Conservation (phyloP, 352 stramenopile species). For the Pythium rhizo-oryzae region DNA sequence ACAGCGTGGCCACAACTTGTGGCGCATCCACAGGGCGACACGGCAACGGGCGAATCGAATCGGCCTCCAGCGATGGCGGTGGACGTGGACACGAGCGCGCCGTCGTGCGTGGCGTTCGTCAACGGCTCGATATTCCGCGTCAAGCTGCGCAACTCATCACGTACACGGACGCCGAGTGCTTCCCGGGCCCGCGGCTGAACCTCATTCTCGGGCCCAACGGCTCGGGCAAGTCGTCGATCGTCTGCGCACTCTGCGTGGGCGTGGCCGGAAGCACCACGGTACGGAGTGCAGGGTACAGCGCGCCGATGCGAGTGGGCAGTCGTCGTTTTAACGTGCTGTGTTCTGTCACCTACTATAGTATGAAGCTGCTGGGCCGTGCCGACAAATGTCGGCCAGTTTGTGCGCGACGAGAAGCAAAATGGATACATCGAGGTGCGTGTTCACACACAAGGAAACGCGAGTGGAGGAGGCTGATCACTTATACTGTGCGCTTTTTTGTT, state of each 20-base stretch:
- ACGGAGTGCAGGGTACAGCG: too few species aligned
- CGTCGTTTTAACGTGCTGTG: too few species aligned
- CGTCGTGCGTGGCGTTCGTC: conserved; percentile 72
- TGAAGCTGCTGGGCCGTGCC: conserved; percentile 94
- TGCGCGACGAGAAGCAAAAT: conserved; percentile 84
- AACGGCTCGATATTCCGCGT: conserved; percentile 91
- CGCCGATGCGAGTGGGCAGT: too few species aligned
- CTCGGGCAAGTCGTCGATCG: conserved; percentile 93
- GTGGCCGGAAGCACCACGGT: conserved; percentile 94
- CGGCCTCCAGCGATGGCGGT: background rate
- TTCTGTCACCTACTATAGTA: too few species aligned
- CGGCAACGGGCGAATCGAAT: background rate
- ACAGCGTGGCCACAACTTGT: too few species aligned
- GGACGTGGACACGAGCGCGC: conserved; percentile 31
- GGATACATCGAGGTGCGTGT: conserved; percentile 74
- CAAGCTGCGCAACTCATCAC: conserved; percentile 94
- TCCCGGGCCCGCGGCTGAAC: conserved; percentile 94
- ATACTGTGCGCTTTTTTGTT: conserved; percentile 10
- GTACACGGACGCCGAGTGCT: conserved; percentile 91
- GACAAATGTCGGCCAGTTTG: conserved; percentile 93
- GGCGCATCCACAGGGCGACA: too few species aligned
- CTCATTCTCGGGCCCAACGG: conserved; percentile 98
- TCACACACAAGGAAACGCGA: background rate
- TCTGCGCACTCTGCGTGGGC: conserved; percentile 97
- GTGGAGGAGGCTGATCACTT: conserved; percentile 6